A percentile compares a stretch with the other conserved stretches of the same genome.
These are phyloP conservation scores for Knufia petricola DNA, from an alignment of 2,329 filamentous ascomycete genomes.

Conservation along the genomic window DNA sequence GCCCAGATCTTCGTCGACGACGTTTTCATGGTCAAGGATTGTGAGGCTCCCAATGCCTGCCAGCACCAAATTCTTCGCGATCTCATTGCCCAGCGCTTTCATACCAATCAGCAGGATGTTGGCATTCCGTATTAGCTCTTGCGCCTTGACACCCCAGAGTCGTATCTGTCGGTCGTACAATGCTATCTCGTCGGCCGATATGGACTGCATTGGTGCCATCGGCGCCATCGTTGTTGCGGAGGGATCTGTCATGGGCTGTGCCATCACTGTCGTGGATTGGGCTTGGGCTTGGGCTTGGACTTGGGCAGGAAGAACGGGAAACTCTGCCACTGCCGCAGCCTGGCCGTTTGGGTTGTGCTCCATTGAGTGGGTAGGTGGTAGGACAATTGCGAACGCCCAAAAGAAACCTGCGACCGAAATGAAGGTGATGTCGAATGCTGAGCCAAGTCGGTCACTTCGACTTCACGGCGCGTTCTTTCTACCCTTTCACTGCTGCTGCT, in stretches of 20 bases:
- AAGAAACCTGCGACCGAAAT: too few relatives aligned
- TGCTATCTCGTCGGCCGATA: constrained; percentile 74
- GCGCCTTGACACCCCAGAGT: constrained; percentile 91
- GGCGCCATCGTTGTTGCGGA: constrained; percentile 11
- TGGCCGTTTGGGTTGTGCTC: not conserved
- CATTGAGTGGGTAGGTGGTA: not conserved
- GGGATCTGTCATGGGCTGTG: not conserved
- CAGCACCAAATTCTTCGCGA: constrained; percentile 93
- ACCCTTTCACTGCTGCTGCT: too few relatives aligned
- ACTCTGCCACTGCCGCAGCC: not conserved
- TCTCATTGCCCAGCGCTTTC: constrained; percentile 81
- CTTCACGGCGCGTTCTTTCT: too few relatives aligned
- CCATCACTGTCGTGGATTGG: constrained; percentile 3
- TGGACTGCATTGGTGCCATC: constrained; percentile 13
- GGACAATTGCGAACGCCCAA: too few relatives aligned
- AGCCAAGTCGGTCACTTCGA: too few relatives aligned
- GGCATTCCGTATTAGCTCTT: constrained; percentile 78
- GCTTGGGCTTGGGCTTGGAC: not conserved
- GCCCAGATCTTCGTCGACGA: constrained; percentile 71
- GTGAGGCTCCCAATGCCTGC: constrained; percentile 87
- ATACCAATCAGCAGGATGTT: constrained; percentile 84
- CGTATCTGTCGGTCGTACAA: constrained; percentile 96
- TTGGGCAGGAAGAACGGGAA: constrained; percentile 1
- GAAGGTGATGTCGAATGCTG: too few relatives aligned
- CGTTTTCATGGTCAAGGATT: constrained; percentile 66